A percentile compares a stretch with the other conserved stretches of the same genome.
These are phyloP conservation scores for Dysphania ambrosioides DNA, from an alignment of 148 eudicot species.

Conservation along the genomic window DNA sequence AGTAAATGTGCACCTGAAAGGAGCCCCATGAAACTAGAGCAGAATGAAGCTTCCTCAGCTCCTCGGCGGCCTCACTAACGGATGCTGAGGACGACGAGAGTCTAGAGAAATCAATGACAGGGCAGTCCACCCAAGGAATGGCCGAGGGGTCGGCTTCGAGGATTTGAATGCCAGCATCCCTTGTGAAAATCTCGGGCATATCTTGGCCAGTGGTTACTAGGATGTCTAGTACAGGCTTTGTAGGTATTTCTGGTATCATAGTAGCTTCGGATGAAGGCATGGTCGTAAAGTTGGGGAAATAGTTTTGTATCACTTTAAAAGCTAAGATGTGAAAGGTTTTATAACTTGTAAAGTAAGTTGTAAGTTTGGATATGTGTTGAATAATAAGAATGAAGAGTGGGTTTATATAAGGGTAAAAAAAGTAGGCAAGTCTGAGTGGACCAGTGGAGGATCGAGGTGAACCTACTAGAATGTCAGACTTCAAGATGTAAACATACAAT, in stretches of 20 bases:
- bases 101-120: constrained; percentile 26
- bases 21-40: constrained; percentile 33
- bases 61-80: background rate
- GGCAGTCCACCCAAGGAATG: constrained; percentile 27
- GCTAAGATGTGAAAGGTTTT: too few species aligned
- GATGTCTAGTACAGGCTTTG: constrained; percentile 11
- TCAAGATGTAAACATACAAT: too few species aligned
- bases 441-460: too few species aligned
- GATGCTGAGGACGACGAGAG: constrained; percentile 18
- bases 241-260: constrained; percentile 8
- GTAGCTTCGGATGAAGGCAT: background rate
- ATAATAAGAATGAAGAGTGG: too few species aligned
- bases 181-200: constrained; percentile 20
- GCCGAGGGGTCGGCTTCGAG: background rate
- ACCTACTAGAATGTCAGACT: too few species aligned
- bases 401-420: too few species aligned
- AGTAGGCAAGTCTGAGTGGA: too few species aligned
- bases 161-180: background rate
- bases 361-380: too few species aligned
- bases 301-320: too few species aligned
- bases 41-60: constrained; percentile 26
- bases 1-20: constrained; percentile 23
- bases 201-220: constrained; percentile 3
- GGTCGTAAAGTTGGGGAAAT: background rate
- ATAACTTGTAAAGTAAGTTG: too few species aligned